Conservation (phyloP, 2,329 filamentous ascomycete species). For the Claviceps maximensis region DNA sequence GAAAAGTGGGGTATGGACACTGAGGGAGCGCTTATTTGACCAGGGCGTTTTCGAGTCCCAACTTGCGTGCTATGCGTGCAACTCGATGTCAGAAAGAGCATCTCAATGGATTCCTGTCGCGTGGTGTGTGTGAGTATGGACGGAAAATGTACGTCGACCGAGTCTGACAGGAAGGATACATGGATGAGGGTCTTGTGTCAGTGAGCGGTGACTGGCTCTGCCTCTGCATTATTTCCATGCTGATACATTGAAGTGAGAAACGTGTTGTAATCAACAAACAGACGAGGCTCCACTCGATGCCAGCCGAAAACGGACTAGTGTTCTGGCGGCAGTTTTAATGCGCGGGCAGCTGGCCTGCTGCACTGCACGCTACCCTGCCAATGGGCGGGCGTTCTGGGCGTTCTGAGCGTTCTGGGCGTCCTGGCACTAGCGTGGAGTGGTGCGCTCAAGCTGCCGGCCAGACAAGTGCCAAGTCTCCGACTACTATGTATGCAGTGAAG, state of each 20-base stretch:
- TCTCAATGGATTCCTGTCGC: neutral
- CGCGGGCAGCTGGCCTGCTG: neutral
- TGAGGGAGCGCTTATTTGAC: neutral
- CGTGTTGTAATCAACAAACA: neutral
- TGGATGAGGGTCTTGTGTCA: too few relatives aligned
- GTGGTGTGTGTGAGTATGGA: neutral
- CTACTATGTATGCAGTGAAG: too few relatives aligned
- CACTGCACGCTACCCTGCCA: neutral
- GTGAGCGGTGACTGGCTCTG: too few relatives aligned
- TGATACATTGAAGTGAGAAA: neutral
- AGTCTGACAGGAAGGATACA: too few relatives aligned
- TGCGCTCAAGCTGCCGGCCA: neutral
- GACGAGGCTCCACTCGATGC: neutral
- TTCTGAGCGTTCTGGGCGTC: neutral
- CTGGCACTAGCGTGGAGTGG: too few relatives aligned
- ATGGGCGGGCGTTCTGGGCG: neutral
- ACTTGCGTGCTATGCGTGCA: neutral
- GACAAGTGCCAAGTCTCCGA: too few relatives aligned
- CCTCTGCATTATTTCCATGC: too few relatives aligned
- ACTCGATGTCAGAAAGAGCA: neutral
- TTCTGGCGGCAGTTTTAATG: neutral
- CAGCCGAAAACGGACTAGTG: conserved; percentile 3
- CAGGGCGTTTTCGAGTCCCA: neutral
- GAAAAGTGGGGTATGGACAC: neutral
- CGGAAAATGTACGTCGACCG: too few relatives aligned